These are phyloP conservation scores for Beta vulgaris DNA, from an alignment of 148 eudicot genomes.

Conservation along the genomic window DNA sequence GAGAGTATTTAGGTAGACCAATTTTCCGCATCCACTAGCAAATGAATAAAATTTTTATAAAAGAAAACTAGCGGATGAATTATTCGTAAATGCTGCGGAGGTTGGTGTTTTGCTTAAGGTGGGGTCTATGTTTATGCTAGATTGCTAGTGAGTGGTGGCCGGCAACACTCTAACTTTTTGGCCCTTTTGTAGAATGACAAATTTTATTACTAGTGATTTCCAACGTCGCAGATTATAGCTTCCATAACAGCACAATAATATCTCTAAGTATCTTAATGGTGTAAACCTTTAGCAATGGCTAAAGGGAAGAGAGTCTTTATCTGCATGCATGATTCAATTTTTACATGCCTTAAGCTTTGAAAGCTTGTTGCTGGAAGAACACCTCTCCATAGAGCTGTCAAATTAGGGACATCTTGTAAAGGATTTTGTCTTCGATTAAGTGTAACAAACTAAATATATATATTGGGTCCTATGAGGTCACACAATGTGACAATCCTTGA, in stretches of 20 bases:
- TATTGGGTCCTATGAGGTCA: too few relatives aligned
- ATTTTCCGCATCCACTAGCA: constrained; percentile 8
- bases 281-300: constrained; percentile 16
- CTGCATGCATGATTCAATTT: constrained; percentile 14
- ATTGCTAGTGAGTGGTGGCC: too few relatives aligned
- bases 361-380: constrained; percentile 24
- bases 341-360: constrained; percentile 22
- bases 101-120: background rate
- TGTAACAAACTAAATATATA: too few relatives aligned
- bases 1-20: background rate
- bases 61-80: too few relatives aligned
- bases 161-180: too few relatives aligned
- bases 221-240: constrained; percentile 9
- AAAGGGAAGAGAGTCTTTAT: constrained; percentile 22
- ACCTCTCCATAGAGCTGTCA: constrained; percentile 25
- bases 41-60: too few relatives aligned
- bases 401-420: constrained; percentile 24
- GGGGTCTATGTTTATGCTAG: background rate
- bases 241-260: constrained; percentile 29
- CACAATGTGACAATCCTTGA: too few relatives aligned
- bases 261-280: constrained; percentile 28
- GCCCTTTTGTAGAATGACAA: too few relatives aligned
- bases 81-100: background rate
- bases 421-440: too few relatives aligned
- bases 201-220: constrained; percentile 1